phyloP scores from a whole-genome alignment of 108 stramenopile species.

The Licmophora abbreviata region DNA sequence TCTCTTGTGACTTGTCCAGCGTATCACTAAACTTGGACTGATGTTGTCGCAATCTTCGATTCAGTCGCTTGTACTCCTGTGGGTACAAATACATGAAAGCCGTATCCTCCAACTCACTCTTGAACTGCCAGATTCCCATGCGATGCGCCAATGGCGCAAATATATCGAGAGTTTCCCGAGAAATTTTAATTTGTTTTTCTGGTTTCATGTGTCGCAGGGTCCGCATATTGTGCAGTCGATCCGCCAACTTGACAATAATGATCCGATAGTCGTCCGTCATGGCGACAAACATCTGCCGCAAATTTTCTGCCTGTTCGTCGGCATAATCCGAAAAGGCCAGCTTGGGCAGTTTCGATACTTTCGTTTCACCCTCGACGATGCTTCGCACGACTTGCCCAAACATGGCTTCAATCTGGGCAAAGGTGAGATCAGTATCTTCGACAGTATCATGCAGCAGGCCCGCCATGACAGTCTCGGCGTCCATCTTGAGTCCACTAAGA shows the following conservation, averaged over 20 bases:
- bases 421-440: constrained; percentile 91
- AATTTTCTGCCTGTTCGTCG: constrained; percentile 90
- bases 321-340: constrained; percentile 68
- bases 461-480: constrained; percentile 86
- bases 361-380: constrained; percentile 96
- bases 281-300: constrained; percentile 94
- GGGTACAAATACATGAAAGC: constrained; percentile 94
- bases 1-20: constrained; percentile 66
- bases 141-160: constrained; percentile 95
- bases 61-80: constrained; percentile 78
- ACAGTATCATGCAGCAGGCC: constrained; percentile 97
- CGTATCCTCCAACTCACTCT: constrained; percentile 92
- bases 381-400: constrained; percentile 79
- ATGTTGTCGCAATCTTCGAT: constrained; percentile 48
- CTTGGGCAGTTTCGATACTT: constrained; percentile 90
- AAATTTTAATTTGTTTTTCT: constrained; percentile 88
- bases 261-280: constrained; percentile 96
- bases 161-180: constrained; percentile 89
- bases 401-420: constrained; percentile 84
- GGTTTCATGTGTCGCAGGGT: constrained; percentile 88
- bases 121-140: constrained; percentile 96
- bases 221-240: constrained; percentile 94
- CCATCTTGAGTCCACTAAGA: constrained; percentile 86
- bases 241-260: constrained; percentile 93
- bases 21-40: constrained; percentile 67